Evolutionary conservation across 345 rosid genomes (phyloP).

Genomic region (Aegle marmelos): DNA sequence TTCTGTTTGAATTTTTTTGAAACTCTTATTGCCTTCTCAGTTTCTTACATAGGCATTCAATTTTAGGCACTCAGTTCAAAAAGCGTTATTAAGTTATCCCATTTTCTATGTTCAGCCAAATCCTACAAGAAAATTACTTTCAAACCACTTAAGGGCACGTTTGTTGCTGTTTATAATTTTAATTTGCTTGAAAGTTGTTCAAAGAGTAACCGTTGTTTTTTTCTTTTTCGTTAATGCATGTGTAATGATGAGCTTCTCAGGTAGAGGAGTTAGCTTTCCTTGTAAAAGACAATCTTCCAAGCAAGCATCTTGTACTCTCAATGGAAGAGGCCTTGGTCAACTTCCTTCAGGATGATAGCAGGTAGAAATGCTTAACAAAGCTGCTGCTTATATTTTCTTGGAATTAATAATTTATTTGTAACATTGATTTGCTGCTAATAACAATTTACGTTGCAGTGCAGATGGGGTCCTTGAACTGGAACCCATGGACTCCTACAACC

Average conservation of each 20-base stretch:
- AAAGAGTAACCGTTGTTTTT: neutral
- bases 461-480: conserved; percentile 59
- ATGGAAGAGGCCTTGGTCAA: conserved; percentile 57
- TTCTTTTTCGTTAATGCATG: neutral
- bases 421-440: neutral
- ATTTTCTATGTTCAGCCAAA: neutral
- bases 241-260: conserved; percentile 22
- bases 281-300: conserved; percentile 58
- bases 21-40: neutral
- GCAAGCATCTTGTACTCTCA: conserved; percentile 61
- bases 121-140: neutral
- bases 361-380: conserved; percentile 19
- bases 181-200: neutral
- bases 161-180: neutral
- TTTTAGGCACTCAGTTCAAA: neutral
- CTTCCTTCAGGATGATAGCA: conserved; percentile 43
- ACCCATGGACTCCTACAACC: conserved; percentile 65
- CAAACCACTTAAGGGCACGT: neutral
- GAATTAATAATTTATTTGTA: neutral
- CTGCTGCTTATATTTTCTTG: neutral
- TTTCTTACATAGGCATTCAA: neutral
- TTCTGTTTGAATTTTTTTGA: neutral
- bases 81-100: neutral
- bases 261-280: conserved; percentile 69
- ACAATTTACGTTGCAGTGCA: conserved; percentile 35